A percentile compares a stretch with the other conserved stretches of the same genome.
Evolutionary conservation across 805 yeast genomes (phyloP).

Genomic region (Suhomyces kilbournensis): DNA sequence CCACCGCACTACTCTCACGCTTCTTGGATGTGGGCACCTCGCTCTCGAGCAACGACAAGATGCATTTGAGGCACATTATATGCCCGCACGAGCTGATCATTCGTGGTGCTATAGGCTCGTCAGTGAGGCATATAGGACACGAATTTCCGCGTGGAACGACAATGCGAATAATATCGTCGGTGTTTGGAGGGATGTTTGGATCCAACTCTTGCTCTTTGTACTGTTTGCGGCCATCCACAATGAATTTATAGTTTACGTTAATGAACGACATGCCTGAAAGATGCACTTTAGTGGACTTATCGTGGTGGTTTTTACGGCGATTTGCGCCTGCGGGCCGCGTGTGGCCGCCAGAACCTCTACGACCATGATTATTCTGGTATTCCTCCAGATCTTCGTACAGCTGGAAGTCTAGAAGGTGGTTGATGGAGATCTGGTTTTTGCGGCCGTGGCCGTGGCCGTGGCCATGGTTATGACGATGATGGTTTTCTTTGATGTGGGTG

Average conservation of each 20-base stretch:
- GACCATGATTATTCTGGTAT: conserved; percentile 19
- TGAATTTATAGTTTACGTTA: conserved; percentile 80
- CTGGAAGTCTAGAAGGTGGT: conserved; percentile 62
- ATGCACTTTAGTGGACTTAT: conserved; percentile 31
- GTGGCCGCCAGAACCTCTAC: conserved; percentile 8
- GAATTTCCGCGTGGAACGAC: conserved; percentile 70
- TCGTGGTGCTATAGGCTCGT: conserved; percentile 84
- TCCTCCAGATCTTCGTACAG: conserved; percentile 40
- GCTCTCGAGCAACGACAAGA: conserved; percentile 66
- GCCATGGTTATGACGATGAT: conserved; percentile 8
- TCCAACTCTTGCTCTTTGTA: conserved; percentile 60
- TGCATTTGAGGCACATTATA: conserved; percentile 79
- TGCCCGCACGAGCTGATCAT: conserved; percentile 94
- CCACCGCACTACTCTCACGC: conserved; percentile 31
- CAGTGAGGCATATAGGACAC: conserved; percentile 90
- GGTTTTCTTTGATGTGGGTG: not conserved
- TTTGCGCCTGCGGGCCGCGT: not conserved
- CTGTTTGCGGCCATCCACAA: conserved; percentile 63
- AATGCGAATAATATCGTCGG: conserved; percentile 62
- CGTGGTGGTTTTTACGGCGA: not conserved
- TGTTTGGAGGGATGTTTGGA: conserved; percentile 71
- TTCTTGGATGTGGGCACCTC: conserved; percentile 40
- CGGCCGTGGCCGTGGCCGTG: conserved; percentile 10
- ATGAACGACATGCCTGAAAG: conserved; percentile 66
- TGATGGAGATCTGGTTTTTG: conserved; percentile 50